These are phyloP conservation scores for Ceratobasidium sp. DNA, from an alignment of 1,284 basidiomycete genomes.

Conservation along the genomic window DNA sequence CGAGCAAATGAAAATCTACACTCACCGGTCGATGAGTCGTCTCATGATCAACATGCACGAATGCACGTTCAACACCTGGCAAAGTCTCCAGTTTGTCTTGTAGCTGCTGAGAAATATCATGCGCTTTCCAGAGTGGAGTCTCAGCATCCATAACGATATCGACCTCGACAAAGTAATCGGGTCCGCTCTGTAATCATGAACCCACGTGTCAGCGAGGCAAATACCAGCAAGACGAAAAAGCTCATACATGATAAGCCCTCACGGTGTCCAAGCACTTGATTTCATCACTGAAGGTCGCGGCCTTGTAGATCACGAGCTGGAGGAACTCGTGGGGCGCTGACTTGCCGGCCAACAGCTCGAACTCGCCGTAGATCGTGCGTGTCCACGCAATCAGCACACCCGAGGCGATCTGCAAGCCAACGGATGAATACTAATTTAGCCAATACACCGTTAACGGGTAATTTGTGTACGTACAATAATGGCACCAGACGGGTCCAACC, in stretches of 20 bases:
- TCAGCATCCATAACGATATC: conserved; percentile 93
- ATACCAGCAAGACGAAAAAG: not conserved
- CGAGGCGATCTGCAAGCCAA: conserved; percentile 68
- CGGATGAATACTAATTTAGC: conserved; percentile 45
- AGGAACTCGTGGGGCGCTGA: conserved; percentile 91
- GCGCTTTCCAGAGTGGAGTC: conserved; percentile 90
- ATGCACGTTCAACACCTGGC: conserved; percentile 89
- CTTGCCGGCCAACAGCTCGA: conserved; percentile 88
- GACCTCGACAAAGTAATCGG: conserved; percentile 92
- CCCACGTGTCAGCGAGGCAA: not conserved
- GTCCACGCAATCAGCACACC: conserved; percentile 86
- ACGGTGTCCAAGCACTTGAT: conserved; percentile 91
- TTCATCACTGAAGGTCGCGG: conserved; percentile 83
- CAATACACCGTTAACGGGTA: not conserved
- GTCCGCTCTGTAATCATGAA: conserved; percentile 44
- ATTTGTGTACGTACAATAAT: conserved; percentile 62
- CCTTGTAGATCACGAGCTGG: conserved; percentile 92
- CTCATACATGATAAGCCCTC: conserved; percentile 81
- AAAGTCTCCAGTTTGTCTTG: conserved; percentile 95
- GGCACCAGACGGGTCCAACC: conserved; percentile 82
- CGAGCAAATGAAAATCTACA: not conserved
- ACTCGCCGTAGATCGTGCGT: conserved; percentile 78
- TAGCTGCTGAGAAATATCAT: conserved; percentile 89
- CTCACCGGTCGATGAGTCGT: conserved; percentile 75
- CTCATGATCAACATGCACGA: conserved; percentile 95